These are phyloP conservation scores for Telfairia occidentalis DNA, from an alignment of 331 rosid species.

Conservation along the genomic window DNA sequence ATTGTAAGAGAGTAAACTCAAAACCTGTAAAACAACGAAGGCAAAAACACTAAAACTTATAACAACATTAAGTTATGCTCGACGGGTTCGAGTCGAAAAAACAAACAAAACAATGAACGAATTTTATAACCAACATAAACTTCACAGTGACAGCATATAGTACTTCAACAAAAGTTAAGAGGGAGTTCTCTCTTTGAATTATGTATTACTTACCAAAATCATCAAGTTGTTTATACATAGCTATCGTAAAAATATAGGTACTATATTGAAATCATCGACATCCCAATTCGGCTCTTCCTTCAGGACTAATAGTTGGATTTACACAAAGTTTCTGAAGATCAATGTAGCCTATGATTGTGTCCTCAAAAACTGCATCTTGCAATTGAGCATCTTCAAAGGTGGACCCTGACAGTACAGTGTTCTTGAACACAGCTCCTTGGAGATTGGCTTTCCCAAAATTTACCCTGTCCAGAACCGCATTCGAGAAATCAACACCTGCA, in stretches of 20 bases:
- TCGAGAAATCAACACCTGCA: constrained; percentile 79
- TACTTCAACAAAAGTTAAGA: constrained; percentile 16
- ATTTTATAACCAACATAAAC: background rate
- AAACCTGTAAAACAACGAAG: background rate
- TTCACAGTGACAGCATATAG: background rate
- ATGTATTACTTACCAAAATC: background rate
- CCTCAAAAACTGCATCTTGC: constrained; percentile 68
- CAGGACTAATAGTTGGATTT: constrained; percentile 42
- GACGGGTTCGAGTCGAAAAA: background rate
- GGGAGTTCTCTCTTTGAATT: constrained; percentile 1
- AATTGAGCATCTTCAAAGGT: constrained; percentile 70
- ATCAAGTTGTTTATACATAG: constrained; percentile 1
- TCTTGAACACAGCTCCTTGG: constrained; percentile 71
- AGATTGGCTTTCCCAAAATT: constrained; percentile 85
- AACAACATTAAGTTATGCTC: background rate
- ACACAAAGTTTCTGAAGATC: constrained; percentile 86
- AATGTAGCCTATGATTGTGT: constrained; percentile 83
- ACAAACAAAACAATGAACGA: background rate
- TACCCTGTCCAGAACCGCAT: constrained; percentile 84
- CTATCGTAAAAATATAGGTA: background rate
- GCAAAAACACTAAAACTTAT: background rate
- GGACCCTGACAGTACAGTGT: constrained; percentile 76
- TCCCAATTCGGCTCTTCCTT: constrained; percentile 65
- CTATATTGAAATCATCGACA: constrained; percentile 40
- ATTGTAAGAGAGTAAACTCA: background rate